Evolutionary conservation across 345 rosid species (phyloP).

Genomic region (Euclidium syriacum): DNA sequence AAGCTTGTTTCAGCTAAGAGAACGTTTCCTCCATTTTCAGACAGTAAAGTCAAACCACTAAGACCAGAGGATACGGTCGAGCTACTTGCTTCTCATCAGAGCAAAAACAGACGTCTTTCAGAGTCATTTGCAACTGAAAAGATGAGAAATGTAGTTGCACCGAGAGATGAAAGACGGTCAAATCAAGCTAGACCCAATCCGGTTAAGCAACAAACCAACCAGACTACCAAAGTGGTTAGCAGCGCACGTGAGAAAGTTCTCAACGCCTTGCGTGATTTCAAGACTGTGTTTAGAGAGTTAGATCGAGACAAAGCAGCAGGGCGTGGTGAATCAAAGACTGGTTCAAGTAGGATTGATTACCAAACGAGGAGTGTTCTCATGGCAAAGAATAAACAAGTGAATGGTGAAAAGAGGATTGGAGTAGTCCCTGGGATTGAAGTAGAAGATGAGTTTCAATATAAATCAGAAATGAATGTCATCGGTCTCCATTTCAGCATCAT

Average conservation of each 20-base stretch:
- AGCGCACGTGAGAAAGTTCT: slow-evolving; percentile 1
- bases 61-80: neutral
- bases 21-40: neutral
- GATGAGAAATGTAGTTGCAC: neutral
- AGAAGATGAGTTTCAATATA: slow-evolving; percentile 75
- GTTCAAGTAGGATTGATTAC: neutral
- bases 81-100: neutral
- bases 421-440: slow-evolving; percentile 75
- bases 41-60: slow-evolving; percentile 6
- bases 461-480: slow-evolving; percentile 61
- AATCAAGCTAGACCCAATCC: neutral
- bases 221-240: neutral
- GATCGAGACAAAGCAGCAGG: neutral
- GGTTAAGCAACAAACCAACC: neutral
- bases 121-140: neutral
- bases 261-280: neutral
- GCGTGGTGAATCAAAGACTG: neutral
- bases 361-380: neutral
- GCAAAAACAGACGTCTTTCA: neutral
- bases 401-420: slow-evolving; percentile 47
- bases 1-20: neutral
- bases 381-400: slow-evolving; percentile 27
- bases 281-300: neutral
- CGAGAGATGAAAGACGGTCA: too few relatives aligned
- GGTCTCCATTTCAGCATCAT: slow-evolving; percentile 66